These are phyloP conservation scores for Colletotrichum cordylinicola DNA, from an alignment of 2,329 filamentous ascomycete species.

Conservation along the genomic window DNA sequence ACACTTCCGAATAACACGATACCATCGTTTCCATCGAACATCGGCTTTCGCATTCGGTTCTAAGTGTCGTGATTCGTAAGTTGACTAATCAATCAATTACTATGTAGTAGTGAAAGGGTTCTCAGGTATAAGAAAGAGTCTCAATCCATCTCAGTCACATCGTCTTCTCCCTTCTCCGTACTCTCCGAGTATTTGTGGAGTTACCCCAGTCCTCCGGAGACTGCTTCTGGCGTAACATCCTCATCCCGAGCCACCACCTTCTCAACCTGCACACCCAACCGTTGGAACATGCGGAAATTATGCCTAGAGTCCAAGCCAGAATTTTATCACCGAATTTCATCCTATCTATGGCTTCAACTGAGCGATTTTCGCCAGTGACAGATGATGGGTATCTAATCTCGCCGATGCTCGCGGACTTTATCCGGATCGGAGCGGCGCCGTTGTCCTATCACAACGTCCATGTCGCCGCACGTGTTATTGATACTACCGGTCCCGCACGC, in stretches of 20 bases:
- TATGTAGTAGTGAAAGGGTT: neutral
- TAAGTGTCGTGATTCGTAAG: neutral
- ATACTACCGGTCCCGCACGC: neutral
- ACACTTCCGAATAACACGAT: neutral
- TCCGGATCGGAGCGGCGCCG: neutral
- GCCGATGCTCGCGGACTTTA: neutral
- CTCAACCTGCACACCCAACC: fast-evolving
- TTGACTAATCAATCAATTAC: neutral
- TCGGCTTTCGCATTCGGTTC: neutral
- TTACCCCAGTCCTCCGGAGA: neutral
- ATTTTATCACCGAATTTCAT: neutral
- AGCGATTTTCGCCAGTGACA: neutral
- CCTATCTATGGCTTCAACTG: neutral
- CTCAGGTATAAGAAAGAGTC: neutral
- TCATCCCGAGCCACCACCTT: neutral
- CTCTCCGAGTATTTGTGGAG: neutral
- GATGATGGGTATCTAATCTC: neutral
- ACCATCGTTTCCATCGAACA: neutral
- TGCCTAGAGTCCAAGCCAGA: neutral
- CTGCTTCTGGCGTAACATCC: neutral
- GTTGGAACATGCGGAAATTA: neutral
- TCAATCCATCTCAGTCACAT: neutral
- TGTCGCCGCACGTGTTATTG: neutral
- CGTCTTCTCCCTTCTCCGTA: neutral
- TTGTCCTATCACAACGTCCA: neutral